Percentiles rank a stretch among this genome's conserved stretches.
Evolutionary conservation across 2,329 filamentous ascomycete species (phyloP).

Genomic region (Aspergillus udagawae): DNA sequence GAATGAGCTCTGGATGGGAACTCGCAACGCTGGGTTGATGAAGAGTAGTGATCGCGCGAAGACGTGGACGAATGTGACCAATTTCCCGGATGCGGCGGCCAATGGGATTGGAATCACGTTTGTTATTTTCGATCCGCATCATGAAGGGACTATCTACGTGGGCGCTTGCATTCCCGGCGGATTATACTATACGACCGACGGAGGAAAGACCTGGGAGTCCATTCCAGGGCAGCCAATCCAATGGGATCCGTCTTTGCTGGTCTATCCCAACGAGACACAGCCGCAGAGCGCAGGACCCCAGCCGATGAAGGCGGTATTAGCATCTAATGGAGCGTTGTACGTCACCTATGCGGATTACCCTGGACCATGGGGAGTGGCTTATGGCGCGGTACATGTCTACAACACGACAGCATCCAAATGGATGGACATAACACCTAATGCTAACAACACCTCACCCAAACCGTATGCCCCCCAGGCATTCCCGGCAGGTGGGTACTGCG

Average conservation of each 20-base stretch:
- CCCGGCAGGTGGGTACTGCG: conserved; percentile 11
- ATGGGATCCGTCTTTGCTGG: conserved; percentile 8
- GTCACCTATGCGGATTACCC: conserved; percentile 11
- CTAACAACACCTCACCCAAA: conserved; percentile 4
- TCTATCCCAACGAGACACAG: conserved; percentile 9
- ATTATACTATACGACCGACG: conserved; percentile 7
- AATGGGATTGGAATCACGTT: conserved; percentile 12
- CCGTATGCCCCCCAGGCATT: conserved; percentile 10
- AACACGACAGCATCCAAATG: conserved; percentile 8
- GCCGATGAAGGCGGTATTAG: conserved; percentile 12
- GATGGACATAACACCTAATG: conserved; percentile 10
- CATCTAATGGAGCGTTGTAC: conserved; percentile 10
- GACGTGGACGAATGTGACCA: conserved; percentile 11
- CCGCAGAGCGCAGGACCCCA: conserved; percentile 10
- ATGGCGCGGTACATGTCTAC: conserved; percentile 11
- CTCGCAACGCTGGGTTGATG: conserved; percentile 10
- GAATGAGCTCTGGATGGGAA: conserved; percentile 12
- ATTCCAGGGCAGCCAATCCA: conserved; percentile 9
- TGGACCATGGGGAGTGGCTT: conserved; percentile 8
- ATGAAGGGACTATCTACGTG: conserved; percentile 8
- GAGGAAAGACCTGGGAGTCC: conserved; percentile 7
- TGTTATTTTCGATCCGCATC: conserved; percentile 10
- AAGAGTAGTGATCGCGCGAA: conserved; percentile 8
- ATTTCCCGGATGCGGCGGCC: conserved; percentile 6
- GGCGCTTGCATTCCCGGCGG: conserved; percentile 8